A percentile compares a stretch with the other conserved stretches of the same genome.
Conservation (phyloP, 352 stramenopile species). For the Aphanomyces astaci region DNA sequence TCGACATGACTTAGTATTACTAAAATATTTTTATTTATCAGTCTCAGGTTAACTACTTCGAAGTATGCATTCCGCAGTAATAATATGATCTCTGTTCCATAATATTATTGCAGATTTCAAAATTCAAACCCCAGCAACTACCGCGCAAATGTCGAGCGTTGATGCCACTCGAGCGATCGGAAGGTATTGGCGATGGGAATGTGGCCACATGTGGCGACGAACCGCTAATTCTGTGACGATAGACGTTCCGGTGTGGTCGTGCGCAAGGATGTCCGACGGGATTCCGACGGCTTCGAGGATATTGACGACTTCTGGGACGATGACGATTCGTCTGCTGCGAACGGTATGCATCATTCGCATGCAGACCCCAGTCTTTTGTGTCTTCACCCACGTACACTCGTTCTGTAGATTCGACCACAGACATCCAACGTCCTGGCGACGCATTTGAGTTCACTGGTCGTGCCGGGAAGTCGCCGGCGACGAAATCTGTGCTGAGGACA, state of each 20-base stretch:
- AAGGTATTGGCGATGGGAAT: neutral
- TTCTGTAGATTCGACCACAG: neutral
- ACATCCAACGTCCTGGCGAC: neutral
- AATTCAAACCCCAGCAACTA: neutral
- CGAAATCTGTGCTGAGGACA: constrained; percentile 27
- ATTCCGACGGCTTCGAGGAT: constrained; percentile 75
- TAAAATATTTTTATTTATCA: too few species aligned
- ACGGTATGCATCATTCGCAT: neutral
- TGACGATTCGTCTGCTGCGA: constrained; percentile 24
- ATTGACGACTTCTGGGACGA: constrained; percentile 84
- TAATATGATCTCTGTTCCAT: too few species aligned
- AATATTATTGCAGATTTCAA: constrained; percentile 1
- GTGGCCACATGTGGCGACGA: neutral
- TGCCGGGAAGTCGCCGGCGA: constrained; percentile 16
- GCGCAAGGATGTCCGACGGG: constrained; percentile 57
- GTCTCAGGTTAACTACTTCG: too few species aligned
- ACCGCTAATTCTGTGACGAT: neutral
- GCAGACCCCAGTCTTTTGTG: neutral
- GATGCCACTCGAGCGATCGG: neutral
- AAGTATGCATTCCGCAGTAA: too few species aligned
- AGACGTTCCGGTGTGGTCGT: constrained; percentile 52
- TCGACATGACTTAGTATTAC: too few species aligned
- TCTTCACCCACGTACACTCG: neutral
- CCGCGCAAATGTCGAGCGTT: neutral
- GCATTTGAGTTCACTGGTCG: constrained; percentile 6